phyloP scores from a whole-genome alignment of 1,139 yeast genomes.

The Petasospora fabianii region DNA sequence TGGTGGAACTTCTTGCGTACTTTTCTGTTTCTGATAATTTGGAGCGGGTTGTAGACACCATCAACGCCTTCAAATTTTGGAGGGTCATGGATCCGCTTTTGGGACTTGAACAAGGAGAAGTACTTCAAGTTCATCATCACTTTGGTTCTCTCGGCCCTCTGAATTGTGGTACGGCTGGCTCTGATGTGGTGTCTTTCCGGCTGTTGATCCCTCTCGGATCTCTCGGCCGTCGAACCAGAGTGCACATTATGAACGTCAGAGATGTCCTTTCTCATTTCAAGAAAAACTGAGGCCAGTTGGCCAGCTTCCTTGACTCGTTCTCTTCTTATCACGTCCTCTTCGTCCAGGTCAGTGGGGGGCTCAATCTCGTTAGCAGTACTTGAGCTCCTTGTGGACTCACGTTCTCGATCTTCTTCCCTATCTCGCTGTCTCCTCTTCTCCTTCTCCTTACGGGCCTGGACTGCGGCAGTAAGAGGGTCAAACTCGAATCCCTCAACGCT shows the following conservation, averaged over 20 bases:
- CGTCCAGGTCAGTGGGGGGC: not conserved
- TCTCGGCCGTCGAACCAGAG: conserved; percentile 15
- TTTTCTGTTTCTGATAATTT: conserved; percentile 67
- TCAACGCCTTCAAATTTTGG: conserved; percentile 41
- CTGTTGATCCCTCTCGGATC: conserved; percentile 19
- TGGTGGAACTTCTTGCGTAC: conserved; percentile 43
- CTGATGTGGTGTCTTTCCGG: conserved; percentile 17
- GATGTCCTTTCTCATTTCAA: conserved; percentile 42
- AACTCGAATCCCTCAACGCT: conserved; percentile 22
- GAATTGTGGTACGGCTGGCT: conserved; percentile 36
- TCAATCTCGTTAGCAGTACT: conserved; percentile 9
- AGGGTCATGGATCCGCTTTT: conserved; percentile 22
- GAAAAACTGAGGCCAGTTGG: conserved; percentile 40
- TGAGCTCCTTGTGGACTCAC: conserved; percentile 9
- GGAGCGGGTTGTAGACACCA: conserved; percentile 77
- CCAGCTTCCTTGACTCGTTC: conserved; percentile 36
- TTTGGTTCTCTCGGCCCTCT: conserved; percentile 52
- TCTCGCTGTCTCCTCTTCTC: conserved; percentile 8
- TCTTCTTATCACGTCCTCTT: not conserved
- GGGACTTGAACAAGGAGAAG: conserved; percentile 41
- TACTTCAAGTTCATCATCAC: conserved; percentile 51
- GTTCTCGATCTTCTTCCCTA: conserved; percentile 5
- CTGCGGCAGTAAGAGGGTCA: conserved; percentile 19
- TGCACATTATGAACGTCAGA: conserved; percentile 40
- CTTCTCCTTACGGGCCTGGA: conserved; percentile 11